A percentile compares a stretch with the other conserved stretches of the same genome.
These are phyloP conservation scores for Pleurotus platypus DNA, from an alignment of 768 basidiomycete genomes.

Conservation along the genomic window DNA sequence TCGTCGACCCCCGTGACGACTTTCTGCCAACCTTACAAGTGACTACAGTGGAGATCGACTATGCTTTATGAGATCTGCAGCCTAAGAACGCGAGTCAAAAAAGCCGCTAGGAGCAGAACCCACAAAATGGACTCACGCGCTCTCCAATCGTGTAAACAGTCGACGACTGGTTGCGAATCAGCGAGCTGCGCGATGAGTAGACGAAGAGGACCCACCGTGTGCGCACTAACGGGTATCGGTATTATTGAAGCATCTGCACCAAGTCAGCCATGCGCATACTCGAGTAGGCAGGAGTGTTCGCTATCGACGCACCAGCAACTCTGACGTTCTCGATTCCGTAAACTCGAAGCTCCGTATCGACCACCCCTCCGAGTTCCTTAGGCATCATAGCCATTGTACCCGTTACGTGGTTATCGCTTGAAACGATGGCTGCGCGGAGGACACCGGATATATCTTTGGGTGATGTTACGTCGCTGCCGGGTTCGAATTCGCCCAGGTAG, in stretches of 20 bases:
- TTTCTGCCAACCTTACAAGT: no score
- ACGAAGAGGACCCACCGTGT: constrained; percentile 19
- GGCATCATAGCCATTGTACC: constrained; percentile 40
- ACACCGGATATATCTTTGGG: constrained; percentile 21
- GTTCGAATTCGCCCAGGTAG: constrained; percentile 27
- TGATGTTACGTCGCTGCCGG: constrained; percentile 18
- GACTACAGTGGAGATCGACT: no score
- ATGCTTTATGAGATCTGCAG: constrained; percentile 14
- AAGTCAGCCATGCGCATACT: background rate
- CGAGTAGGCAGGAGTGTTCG: no score
- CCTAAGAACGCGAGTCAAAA: constrained; percentile 1
- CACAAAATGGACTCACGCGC: constrained; percentile 12
- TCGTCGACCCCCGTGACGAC: no score
- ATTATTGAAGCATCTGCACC: constrained; percentile 28
- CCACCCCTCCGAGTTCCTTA: constrained; percentile 31
- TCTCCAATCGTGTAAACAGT: constrained; percentile 28
- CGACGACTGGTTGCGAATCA: constrained; percentile 11
- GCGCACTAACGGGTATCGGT: constrained; percentile 28
- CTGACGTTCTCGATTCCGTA: constrained; percentile 32
- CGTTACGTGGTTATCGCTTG: constrained; percentile 29
- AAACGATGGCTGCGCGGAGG: constrained; percentile 18
- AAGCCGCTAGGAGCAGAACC: background rate
- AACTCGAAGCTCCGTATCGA: constrained; percentile 29
- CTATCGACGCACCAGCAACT: constrained; percentile 22
- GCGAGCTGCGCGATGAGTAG: background rate